These are phyloP conservation scores for Corymbia citriodora DNA, from an alignment of 441 rosid genomes.

Conservation along the genomic window DNA sequence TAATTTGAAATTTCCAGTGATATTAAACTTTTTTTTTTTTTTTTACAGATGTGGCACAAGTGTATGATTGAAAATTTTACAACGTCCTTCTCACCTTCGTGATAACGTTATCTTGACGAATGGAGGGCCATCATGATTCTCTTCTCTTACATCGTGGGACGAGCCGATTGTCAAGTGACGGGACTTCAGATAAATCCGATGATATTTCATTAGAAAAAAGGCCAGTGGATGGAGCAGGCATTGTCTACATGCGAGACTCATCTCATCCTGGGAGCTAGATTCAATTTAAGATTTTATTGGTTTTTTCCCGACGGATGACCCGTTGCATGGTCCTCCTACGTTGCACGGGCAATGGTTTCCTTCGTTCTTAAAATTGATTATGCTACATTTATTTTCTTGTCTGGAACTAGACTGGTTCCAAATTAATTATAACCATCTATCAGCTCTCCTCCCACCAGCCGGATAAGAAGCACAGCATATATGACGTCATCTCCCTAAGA, in stretches of 20 bases:
- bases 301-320: background rate
- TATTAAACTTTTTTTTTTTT: too few relatives aligned
- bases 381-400: background rate
- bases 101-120: background rate
- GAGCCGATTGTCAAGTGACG: background rate
- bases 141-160: background rate
- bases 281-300: background rate
- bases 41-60: background rate
- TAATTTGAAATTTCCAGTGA: too few relatives aligned
- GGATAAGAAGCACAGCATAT: background rate
- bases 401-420: background rate
- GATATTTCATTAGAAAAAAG: background rate
- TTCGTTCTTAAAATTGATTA: background rate
- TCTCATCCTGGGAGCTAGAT: background rate
- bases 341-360: background rate
- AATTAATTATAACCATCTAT: background rate
- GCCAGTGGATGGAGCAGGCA: background rate
- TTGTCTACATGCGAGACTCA: background rate
- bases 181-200: background rate
- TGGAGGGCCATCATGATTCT: background rate
- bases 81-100: background rate
- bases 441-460: background rate
- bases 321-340: background rate
- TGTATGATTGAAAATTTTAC: background rate
- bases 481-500: background rate